Percentiles rank a stretch among this genome's conserved stretches.
Conservation (phyloP, 78 protist genomes). For the Dictyostelium purpureum region DNA sequence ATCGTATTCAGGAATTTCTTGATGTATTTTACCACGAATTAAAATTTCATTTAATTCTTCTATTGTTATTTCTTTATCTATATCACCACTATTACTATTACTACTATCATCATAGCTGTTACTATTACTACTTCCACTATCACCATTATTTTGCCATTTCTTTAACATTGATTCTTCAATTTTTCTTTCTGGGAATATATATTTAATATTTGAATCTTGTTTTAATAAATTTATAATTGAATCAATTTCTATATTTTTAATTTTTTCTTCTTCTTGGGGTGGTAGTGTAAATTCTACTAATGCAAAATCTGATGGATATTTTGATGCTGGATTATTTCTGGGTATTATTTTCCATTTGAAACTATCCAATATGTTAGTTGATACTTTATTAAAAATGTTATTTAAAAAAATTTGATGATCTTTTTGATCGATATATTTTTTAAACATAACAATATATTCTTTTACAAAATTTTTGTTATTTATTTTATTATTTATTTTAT, state of each 20-base stretch:
- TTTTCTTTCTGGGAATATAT: constrained; percentile 14
- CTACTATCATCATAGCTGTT: not conserved
- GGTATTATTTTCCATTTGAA: constrained; percentile 14
- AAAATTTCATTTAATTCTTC: not conserved
- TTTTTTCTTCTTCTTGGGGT: not conserved
- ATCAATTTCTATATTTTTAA: not conserved
- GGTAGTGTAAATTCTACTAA: not conserved
- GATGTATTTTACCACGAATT: constrained; percentile 17
- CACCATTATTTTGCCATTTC: constrained; percentile 20
- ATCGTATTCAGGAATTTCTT: constrained; percentile 16
- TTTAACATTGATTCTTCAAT: constrained; percentile 43
- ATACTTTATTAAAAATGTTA: not conserved
- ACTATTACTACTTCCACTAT: not conserved
- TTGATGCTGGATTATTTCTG: constrained; percentile 58
- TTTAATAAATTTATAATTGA: not conserved
- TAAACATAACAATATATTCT: constrained; percentile 67
- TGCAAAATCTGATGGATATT: constrained; percentile 69
- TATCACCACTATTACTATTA: not conserved
- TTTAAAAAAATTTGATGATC: constrained; percentile 29
- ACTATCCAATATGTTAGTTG: not conserved
- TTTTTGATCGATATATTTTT: constrained; percentile 38
- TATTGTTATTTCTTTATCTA: not conserved
- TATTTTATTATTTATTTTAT: not conserved
- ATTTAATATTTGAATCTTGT: not conserved
- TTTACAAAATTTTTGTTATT: not conserved